These are phyloP conservation scores for Phytophthora nicotianae DNA, from an alignment of 352 stramenopile species.

Conservation along the genomic window DNA sequence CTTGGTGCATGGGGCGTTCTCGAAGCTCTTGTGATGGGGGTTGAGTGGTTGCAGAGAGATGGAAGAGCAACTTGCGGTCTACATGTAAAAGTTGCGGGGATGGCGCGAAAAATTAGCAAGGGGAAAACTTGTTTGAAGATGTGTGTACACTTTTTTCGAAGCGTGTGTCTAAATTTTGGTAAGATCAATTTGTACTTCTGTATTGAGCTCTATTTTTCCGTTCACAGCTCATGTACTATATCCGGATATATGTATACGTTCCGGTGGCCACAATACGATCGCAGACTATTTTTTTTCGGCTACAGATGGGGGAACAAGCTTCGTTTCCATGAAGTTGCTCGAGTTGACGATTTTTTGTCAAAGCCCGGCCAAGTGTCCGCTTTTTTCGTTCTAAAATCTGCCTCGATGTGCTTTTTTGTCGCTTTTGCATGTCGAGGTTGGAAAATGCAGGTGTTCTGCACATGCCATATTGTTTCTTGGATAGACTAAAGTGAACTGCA, in stretches of 20 bases:
- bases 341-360: slow-evolving; percentile 16
- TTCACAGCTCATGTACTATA: too few relatives aligned
- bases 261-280: neutral
- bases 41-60: slow-evolving; percentile 5
- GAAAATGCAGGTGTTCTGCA: slow-evolving; percentile 25
- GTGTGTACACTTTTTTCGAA: neutral
- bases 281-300: slow-evolving; percentile 5
- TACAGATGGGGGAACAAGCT: slow-evolving; percentile 14
- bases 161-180: neutral
- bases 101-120: slow-evolving; percentile 16
- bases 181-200: too few relatives aligned
- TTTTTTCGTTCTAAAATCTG: slow-evolving; percentile 25
- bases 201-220: too few relatives aligned
- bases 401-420: slow-evolving; percentile 27
- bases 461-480: slow-evolving; percentile 28
- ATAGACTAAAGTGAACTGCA: slow-evolving; percentile 29
- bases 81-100: neutral
- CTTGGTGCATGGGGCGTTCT: slow-evolving; percentile 13
- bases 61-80: neutral
- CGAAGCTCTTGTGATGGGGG: slow-evolving; percentile 22
- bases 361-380: slow-evolving; percentile 10
- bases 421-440: slow-evolving; percentile 25
- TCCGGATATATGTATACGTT: too few relatives aligned
- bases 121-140: neutral
- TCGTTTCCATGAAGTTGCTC: slow-evolving; percentile 15